These are phyloP conservation scores for Venturia oleaginea DNA, from an alignment of 2,329 filamentous ascomycete genomes.

Conservation along the genomic window DNA sequence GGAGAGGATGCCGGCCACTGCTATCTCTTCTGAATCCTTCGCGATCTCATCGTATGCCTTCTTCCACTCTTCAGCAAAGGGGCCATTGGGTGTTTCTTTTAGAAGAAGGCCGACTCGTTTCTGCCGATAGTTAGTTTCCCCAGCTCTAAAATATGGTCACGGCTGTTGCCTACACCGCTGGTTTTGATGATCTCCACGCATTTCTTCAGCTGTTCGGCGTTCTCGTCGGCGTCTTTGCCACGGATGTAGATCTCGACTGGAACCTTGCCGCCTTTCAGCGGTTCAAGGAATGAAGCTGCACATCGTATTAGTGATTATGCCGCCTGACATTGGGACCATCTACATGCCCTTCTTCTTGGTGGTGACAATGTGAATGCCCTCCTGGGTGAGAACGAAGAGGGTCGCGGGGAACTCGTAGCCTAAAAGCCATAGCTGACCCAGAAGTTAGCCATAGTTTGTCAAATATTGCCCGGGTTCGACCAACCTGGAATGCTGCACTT, in stretches of 20 bases:
- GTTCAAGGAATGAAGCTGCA: conserved; percentile 82
- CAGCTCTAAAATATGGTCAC: background rate
- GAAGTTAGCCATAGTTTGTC: conserved; percentile 15
- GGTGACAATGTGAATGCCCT: conserved; percentile 84
- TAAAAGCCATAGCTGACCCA: conserved; percentile 81
- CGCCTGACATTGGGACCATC: background rate
- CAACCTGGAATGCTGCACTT: conserved; percentile 90
- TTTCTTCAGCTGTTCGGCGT: conserved; percentile 80
- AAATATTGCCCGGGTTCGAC: conserved; percentile 26
- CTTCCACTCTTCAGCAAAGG: conserved; percentile 96
- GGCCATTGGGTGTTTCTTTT: conserved; percentile 76
- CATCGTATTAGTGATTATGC: conserved; percentile 4
- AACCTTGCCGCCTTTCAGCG: conserved; percentile 83
- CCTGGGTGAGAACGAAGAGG: conserved; percentile 81
- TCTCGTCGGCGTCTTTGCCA: conserved; percentile 84
- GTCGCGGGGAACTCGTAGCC: conserved; percentile 98
- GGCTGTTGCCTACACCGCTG: conserved; percentile 58
- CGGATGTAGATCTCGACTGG: conserved; percentile 86
- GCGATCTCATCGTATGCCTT: conserved; percentile 66
- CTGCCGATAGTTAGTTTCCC: conserved; percentile 32
- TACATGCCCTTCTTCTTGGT: conserved; percentile 87
- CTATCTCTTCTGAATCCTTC: conserved; percentile 81
- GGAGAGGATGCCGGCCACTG: conserved; percentile 75
- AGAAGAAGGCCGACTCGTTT: conserved; percentile 83
- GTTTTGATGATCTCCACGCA: conserved; percentile 79